phyloP scores from a whole-genome alignment of 1,139 yeast species.

The Entelexis sorbosivorans region DNA sequence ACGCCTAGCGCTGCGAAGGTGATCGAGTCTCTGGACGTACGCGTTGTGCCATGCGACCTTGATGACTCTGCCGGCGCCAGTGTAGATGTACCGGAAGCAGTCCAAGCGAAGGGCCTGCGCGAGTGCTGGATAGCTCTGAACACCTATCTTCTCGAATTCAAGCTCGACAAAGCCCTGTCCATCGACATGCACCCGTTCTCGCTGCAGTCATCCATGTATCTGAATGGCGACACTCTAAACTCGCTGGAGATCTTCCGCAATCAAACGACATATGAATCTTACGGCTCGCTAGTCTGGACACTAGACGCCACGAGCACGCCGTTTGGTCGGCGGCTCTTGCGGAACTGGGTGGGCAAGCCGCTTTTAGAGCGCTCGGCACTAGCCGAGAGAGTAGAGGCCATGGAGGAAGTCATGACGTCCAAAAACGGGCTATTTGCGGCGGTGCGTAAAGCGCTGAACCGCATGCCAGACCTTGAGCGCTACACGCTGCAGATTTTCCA shows the following conservation, averaged over 20 bases:
- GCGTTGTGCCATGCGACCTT: neutral
- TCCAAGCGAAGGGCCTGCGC: slow-evolving; percentile 26
- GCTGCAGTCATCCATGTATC: slow-evolving; percentile 46
- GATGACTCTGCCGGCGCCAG: neutral
- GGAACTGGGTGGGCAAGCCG: slow-evolving; percentile 68
- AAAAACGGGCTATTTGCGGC: slow-evolving; percentile 36
- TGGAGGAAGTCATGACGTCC: slow-evolving; percentile 43
- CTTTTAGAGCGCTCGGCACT: slow-evolving; percentile 45
- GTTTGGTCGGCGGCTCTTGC: slow-evolving; percentile 59
- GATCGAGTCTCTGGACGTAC: slow-evolving; percentile 12
- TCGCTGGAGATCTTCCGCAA: slow-evolving; percentile 64
- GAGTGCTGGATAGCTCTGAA: slow-evolving; percentile 42
- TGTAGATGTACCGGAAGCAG: neutral
- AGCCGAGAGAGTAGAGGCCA: slow-evolving; percentile 50
- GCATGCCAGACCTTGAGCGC: slow-evolving; percentile 56
- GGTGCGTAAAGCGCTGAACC: slow-evolving; percentile 38
- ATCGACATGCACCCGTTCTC: slow-evolving; percentile 41
- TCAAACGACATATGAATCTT: slow-evolving; percentile 42
- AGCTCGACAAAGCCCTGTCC: slow-evolving; percentile 41
- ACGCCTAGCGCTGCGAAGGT: slow-evolving; percentile 6
- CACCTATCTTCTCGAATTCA: slow-evolving; percentile 50
- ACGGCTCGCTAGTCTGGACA: slow-evolving; percentile 69
- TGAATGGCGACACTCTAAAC: slow-evolving; percentile 57
- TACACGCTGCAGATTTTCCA: slow-evolving; percentile 60
- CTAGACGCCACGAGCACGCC: slow-evolving; percentile 69